Evolutionary conservation across 805 yeast species (phyloP), one percentile per base, ranked within the genome.

Genomic region (Starmerella etchellsii): DNA sequence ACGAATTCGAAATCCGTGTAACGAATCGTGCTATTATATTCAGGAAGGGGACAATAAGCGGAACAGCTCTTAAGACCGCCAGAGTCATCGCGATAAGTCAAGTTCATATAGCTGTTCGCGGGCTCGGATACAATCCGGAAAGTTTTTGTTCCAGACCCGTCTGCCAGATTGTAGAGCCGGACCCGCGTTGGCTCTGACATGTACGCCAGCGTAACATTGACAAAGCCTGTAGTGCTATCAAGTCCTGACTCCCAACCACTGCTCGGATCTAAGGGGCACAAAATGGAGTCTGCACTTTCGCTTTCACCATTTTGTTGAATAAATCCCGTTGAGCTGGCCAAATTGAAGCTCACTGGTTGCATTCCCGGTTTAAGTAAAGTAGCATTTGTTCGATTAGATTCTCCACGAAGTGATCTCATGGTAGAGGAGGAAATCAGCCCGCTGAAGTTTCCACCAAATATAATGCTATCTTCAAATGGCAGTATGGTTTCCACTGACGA

Each of bases 91-190:
- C 81, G 64, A 54, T 85, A 91, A 0, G 93, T 75, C 48, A 91
- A 59, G 57, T 91, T 91, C 95, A 91, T 81, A 46, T 88, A 88
- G 49, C 96, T 83, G 50, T 77, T 71, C 11, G 85, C 69, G 1
- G 96, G 96, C 40, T 70, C 62, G 0, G 95, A 76, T 30, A 79
- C 63, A 6, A 91, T 64, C 53, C 95, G 70, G 57, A 87, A 91
- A 7, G 69, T 44, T 36, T 76, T 67, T 3, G 65, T 55, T 13
- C 77, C 74, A 23, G 64, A 60, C 28, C 63, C 65, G 9, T 64
- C 62, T 7, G 61, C 55, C 0, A 88, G 74, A 47, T 82, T 76
- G 57, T 73, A 81, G 3, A 91, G 55, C 40, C 95, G 64, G 13
- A 83, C 65, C 49, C 81, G 80, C 3, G 0, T 88, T 70, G 1